Evolutionary conservation across 768 basidiomycete species (phyloP), one percentile per base, ranked within the genome.

Genomic region (Tylopilus vinaceipallidus): DNA sequence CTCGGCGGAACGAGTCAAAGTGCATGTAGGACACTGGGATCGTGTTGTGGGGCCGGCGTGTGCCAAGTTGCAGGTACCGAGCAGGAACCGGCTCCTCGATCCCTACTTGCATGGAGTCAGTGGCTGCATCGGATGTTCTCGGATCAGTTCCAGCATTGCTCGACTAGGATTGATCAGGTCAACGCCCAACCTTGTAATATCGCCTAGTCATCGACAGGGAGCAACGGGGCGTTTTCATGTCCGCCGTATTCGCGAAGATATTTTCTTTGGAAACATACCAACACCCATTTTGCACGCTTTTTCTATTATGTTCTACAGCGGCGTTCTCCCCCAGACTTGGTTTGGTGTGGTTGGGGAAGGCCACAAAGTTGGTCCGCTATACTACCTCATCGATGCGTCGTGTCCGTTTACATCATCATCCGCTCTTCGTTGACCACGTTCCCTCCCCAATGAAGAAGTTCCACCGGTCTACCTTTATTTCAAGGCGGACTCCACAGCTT

Each of bases 371-470:
- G 54, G 59, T 49, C 50, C 35, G 22, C 49, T 36, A 6, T 6
- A 29, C 6, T 29, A 32, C 46, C 42, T 48, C 46, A 53, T 26
- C 3, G 27, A n/a, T 19, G 16, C 46, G 42, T 59, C 61, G 53
- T 62, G 64, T 56, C 45, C 42, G 35, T 57, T 65, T 66, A 65
- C 64, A 59, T 62, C 64, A 64, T 42, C 6, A 20, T 26, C 32
- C 41, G 22, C 19, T 39, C 42, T 35, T 63, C 51, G 16, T 41
- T 41, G 38, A 14, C 42, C 54, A 53, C 48, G 49, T 26, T 22
- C 52, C 53, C 29, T 30, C 48, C 40, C 48, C 39, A 46, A 32
- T 39, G 42, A 38, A 45, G 42, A 14, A 12, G 50, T 24, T 24
- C 50, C 6, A 37, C 49, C 39, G 37, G 47, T 33, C 43, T 22